Conservation (phyloP, 352 stramenopile genomes). For the Hyaloperonospora arabidopsidis region DNA sequence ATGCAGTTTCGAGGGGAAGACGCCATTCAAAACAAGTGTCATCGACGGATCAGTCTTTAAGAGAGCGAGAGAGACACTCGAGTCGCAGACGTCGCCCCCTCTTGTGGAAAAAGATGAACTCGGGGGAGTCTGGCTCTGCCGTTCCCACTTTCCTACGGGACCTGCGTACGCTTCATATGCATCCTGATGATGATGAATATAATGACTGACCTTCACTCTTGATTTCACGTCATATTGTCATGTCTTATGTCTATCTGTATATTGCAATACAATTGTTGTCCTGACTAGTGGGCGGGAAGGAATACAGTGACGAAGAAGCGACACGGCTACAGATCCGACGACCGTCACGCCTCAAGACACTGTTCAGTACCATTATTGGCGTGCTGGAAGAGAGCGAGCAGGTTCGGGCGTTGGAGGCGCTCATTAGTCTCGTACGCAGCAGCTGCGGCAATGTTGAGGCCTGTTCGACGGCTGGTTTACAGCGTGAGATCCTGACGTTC, state of each 20-base stretch:
- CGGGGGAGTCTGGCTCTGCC: slow-evolving; percentile 21
- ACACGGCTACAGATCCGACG: slow-evolving; percentile 57
- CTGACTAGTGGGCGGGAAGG: slow-evolving; percentile 44
- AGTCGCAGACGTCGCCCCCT: not conserved
- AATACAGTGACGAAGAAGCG: slow-evolving; percentile 54
- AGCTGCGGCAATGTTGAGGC: slow-evolving; percentile 72
- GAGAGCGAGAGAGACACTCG: not conserved
- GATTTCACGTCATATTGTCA: not conserved
- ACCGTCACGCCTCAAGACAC: slow-evolving; percentile 43
- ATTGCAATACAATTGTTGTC: not conserved
- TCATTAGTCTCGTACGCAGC: slow-evolving; percentile 71
- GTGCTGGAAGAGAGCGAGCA: slow-evolving; percentile 62
- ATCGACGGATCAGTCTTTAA: slow-evolving; percentile 19
- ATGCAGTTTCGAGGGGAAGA: too few species aligned
- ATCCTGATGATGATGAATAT: too few species aligned
- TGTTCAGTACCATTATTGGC: slow-evolving; percentile 63
- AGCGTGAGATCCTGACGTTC: slow-evolving; percentile 66
- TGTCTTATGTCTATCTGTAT: not conserved
- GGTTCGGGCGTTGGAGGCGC: slow-evolving; percentile 52
- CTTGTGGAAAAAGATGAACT: slow-evolving; percentile 17
- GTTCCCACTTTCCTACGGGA: slow-evolving; percentile 40
- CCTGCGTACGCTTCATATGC: slow-evolving; percentile 28
- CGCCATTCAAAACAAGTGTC: too few species aligned
- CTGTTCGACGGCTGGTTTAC: slow-evolving; percentile 58
- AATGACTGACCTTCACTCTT: not conserved